Percentiles rank a stretch among this genome's conserved stretches.
phyloP scores from a whole-genome alignment of 257 asterid genomes.

The Rhazya stricta region DNA sequence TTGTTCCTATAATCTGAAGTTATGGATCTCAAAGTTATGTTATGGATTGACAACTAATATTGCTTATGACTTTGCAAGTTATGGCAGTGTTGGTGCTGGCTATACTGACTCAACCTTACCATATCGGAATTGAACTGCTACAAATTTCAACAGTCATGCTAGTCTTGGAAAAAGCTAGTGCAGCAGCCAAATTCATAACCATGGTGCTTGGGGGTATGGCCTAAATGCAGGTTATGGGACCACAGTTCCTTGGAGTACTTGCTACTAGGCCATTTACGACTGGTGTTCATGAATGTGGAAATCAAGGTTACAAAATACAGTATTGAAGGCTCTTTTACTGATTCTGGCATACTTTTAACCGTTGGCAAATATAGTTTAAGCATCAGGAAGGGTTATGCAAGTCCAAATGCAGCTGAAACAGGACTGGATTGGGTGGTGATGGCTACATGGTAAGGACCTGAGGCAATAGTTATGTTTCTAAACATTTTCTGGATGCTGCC shows the following conservation, averaged over 20 bases:
- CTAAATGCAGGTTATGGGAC: conserved; percentile 9
- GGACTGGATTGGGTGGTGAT: conserved; percentile 13
- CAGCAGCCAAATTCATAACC: not conserved
- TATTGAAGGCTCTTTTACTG: conserved; percentile 7
- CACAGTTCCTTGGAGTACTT: conserved; percentile 4
- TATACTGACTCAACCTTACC: not conserved
- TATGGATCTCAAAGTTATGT: conserved; percentile 8
- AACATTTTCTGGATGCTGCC: not conserved
- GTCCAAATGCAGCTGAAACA: conserved; percentile 16
- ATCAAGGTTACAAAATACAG: not conserved
- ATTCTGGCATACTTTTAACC: conserved; percentile 3
- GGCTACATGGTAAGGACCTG: conserved; percentile 9
- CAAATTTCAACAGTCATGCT: not conserved
- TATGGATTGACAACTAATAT: not conserved
- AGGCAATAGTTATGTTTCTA: not conserved
- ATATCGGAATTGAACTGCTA: conserved; percentile 2
- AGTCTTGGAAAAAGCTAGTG: conserved; percentile 6
- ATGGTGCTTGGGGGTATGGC: conserved; percentile 13
- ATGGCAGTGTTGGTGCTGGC: not conserved
- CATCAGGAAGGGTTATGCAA: not conserved
- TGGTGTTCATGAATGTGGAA: not conserved
- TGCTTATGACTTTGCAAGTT: conserved; percentile 1
- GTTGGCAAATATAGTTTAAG: not conserved
- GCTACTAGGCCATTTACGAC: conserved; percentile 3
- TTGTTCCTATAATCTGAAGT: conserved; percentile 29